These are phyloP conservation scores for Pyrenopolyporus hunteri DNA, from an alignment of 495 filamentous ascomycete genomes.

Conservation along the genomic window DNA sequence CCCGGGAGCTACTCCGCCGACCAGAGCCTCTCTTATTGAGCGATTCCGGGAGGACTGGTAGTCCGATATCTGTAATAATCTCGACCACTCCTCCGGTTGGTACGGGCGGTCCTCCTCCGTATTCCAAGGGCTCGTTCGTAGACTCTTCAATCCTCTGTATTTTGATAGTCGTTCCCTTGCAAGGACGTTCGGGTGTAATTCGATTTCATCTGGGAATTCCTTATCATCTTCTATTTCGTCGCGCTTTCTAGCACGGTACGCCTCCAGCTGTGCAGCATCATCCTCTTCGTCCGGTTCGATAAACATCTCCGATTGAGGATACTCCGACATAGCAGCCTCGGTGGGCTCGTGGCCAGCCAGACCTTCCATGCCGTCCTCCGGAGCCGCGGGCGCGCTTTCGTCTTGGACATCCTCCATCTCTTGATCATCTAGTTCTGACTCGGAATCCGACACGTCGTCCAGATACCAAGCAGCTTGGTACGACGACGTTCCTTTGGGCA, in stretches of 20 bases:
- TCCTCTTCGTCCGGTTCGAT: slow-evolving; percentile 85
- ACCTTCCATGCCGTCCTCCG: slow-evolving; percentile 81
- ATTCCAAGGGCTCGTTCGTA: slow-evolving; percentile 86
- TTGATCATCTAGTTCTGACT: slow-evolving; percentile 79
- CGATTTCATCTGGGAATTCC: slow-evolving; percentile 97
- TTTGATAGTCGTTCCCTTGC: slow-evolving; percentile 83
- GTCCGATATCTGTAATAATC: slow-evolving; percentile 80
- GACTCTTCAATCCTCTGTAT: slow-evolving; percentile 88
- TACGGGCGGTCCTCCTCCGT: slow-evolving; percentile 81
- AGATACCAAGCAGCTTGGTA: slow-evolving; percentile 96
- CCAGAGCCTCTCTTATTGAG: slow-evolving; percentile 76
- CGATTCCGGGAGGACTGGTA: slow-evolving; percentile 81
- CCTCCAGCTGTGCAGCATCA: slow-evolving; percentile 77
- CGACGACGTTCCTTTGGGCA: slow-evolving; percentile 89
- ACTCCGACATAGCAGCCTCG: slow-evolving; percentile 82
- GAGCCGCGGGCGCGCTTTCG: slow-evolving; percentile 57
- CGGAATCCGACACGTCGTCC: slow-evolving; percentile 80
- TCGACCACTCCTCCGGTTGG: slow-evolving; percentile 87
- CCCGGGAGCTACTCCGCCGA: slow-evolving; percentile 83
- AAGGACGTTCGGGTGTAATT: slow-evolving; percentile 84
- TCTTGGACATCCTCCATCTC: slow-evolving; percentile 68
- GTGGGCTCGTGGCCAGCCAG: slow-evolving; percentile 70
- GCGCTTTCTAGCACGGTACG: slow-evolving; percentile 75
- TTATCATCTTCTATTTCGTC: slow-evolving; percentile 85
- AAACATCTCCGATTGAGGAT: slow-evolving; percentile 89